These are phyloP conservation scores for Fusarium hainanense DNA, from an alignment of 2,329 filamentous ascomycete genomes.

Conservation along the genomic window DNA sequence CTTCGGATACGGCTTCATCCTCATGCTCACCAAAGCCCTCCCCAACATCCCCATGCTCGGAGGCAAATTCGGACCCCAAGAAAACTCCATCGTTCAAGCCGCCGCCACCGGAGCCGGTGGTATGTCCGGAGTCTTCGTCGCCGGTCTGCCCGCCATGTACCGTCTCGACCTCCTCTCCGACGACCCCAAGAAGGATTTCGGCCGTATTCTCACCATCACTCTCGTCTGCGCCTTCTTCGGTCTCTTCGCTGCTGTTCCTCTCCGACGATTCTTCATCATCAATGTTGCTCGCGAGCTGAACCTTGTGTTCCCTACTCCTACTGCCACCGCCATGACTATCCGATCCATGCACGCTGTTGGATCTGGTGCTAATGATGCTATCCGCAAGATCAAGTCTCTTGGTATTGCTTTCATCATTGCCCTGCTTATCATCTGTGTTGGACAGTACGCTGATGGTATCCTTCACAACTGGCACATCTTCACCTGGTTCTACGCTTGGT, in stretches of 20 bases:
- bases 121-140: slow-evolving; percentile 67
- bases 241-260: slow-evolving; percentile 70
- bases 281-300: slow-evolving; percentile 70
- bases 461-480: slow-evolving; percentile 69
- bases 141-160: slow-evolving; percentile 70
- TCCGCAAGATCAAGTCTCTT: slow-evolving; percentile 67
- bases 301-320: slow-evolving; percentile 69
- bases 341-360: slow-evolving; percentile 70
- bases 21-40: slow-evolving; percentile 61
- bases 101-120: slow-evolving; percentile 69
- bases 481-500: slow-evolving; percentile 66
- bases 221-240: slow-evolving; percentile 73
- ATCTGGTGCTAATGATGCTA: slow-evolving; percentile 62
- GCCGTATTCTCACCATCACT: slow-evolving; percentile 68
- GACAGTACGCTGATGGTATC: slow-evolving; percentile 69
- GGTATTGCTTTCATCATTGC: slow-evolving; percentile 62
- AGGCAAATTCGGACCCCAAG: slow-evolving; percentile 67
- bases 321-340: slow-evolving; percentile 71
- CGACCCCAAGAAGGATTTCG: slow-evolving; percentile 65
- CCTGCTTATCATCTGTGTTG: slow-evolving; percentile 64
- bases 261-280: slow-evolving; percentile 76
- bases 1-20: slow-evolving; percentile 69
- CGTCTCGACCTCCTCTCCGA: slow-evolving; percentile 62
- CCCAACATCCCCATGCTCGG: slow-evolving; percentile 64
- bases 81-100: slow-evolving; percentile 72